Base-by-base conservation (phyloP, 2,329 filamentous ascomycete genomes). In the Fusarium kyushuense region DNA sequence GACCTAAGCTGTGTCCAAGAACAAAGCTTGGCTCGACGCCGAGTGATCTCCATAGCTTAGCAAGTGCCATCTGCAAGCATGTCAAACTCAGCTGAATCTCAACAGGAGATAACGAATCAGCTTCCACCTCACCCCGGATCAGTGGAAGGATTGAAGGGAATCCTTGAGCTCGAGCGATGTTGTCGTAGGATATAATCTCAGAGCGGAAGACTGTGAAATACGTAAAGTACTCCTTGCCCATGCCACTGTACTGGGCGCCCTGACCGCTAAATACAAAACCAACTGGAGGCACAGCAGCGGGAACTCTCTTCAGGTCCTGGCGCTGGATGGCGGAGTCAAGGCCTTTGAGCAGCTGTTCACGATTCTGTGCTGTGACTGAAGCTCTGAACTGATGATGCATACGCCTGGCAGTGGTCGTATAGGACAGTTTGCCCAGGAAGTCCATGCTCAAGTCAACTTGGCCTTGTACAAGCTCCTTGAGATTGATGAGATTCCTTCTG, bases 1-100 rank as follows among this genome's bases (percentile, higher is more conserved):
- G 88, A 46, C 88, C 88, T n/a, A 90, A 79, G 65, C 87, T 89
- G n/a, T 52, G 36, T 2, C 83, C 83, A 17, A 83, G 70, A 3
- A 83, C 80, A 3, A 77, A 80, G 36, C 81, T 46, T 30, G 83
- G 81, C 35, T 72, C 75, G 14, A 84, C 63, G 4, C 79, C 81
- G 64, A 79, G 77, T 4, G 75, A 77, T 2, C 9, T 53, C 70
- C 72, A 74, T 8, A 71, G 65, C 76, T 6, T 77, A 79, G 72
- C 65, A 6, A 86, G 70, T 2, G 83, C 82, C 47, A 83, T 82
- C 61, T 86, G 76, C 2, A 78, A 67, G 52, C 76, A 78, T 5
- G 76, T 70, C 5, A 81, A 71, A 3, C 77, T 78, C 1, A 85
- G 76, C 65, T 86, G 83, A 3, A 75, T 63, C 12, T 69, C 56